phyloP scores from a whole-genome alignment of 164 flowering plant species.

The Chimonanthus praecox region DNA sequence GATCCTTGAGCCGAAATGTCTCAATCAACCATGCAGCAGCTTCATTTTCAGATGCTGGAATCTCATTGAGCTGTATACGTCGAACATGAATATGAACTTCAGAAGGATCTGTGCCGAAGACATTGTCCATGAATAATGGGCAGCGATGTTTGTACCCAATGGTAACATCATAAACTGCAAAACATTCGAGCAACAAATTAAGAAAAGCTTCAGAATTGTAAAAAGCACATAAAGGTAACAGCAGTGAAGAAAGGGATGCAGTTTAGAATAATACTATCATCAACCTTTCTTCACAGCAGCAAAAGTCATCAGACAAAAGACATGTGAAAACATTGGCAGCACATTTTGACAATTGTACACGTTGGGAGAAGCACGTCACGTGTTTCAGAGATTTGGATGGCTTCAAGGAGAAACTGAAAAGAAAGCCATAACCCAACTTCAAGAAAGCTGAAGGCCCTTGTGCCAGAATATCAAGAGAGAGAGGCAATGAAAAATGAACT shows the following conservation, averaged over 20 bases:
- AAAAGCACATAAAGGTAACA: not conserved
- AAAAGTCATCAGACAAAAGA: not conserved
- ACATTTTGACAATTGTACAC: too few relatives aligned
- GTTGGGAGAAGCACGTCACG: too few relatives aligned
- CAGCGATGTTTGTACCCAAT: conserved; percentile 75
- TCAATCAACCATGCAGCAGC: conserved; percentile 59
- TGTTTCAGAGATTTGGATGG: too few relatives aligned
- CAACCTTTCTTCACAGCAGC: not conserved
- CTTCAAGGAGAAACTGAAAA: too few relatives aligned
- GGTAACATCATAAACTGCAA: conserved; percentile 83
- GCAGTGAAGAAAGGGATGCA: not conserved
- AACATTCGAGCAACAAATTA: conserved; percentile 1
- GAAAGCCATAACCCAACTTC: too few relatives aligned
- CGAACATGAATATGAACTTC: conserved; percentile 81
- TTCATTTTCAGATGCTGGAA: conserved; percentile 57
- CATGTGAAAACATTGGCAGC: not conserved
- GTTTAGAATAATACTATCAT: not conserved
- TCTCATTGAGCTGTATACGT: conserved; percentile 41
- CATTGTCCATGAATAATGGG: conserved; percentile 80
- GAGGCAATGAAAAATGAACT: too few relatives aligned
- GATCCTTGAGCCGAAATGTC: conserved; percentile 50
- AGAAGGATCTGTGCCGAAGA: conserved; percentile 73
- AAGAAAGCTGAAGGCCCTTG: too few relatives aligned
- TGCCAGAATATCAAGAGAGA: too few relatives aligned
- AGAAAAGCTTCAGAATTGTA: conserved; percentile 30